Conservation (phyloP, 1,284 basidiomycete species). For the Puccinia polysora region DNA sequence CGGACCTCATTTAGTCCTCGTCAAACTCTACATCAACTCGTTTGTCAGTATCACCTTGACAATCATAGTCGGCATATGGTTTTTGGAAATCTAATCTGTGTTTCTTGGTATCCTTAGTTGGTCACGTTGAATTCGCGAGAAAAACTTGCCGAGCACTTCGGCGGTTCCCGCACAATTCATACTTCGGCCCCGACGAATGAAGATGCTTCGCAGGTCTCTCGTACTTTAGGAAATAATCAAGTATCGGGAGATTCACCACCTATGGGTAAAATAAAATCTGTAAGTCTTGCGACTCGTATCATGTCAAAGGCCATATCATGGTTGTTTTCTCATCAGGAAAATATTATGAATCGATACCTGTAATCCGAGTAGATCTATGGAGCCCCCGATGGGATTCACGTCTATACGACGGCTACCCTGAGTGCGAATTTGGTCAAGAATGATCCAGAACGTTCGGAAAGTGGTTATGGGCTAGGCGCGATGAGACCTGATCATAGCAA, state of each 20-base stretch:
- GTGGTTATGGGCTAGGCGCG: not conserved
- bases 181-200: constrained; percentile 9
- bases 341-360: not conserved
- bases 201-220: not conserved
- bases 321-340: not conserved
- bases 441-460: not conserved
- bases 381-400: constrained; percentile 10
- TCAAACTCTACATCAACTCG: constrained; percentile 47
- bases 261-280: not conserved
- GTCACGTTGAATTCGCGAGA: constrained; percentile 21
- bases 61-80: no score
- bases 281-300: not conserved
- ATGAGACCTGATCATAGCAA: constrained; percentile 29
- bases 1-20: constrained; percentile 44
- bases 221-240: not conserved
- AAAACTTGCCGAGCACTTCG: constrained; percentile 20
- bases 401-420: constrained; percentile 32
- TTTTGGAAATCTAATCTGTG: no score
- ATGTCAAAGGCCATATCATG: not conserved
- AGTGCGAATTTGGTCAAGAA: not conserved
- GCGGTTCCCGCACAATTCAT: constrained; percentile 20
- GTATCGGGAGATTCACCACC: not conserved
- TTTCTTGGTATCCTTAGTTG: not conserved
- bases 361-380: not conserved
- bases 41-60: constrained; percentile 41